Base-by-base conservation (phyloP, 2,329 filamentous ascomycete genomes). In the Fonsecaea pedrosoi region DNA sequence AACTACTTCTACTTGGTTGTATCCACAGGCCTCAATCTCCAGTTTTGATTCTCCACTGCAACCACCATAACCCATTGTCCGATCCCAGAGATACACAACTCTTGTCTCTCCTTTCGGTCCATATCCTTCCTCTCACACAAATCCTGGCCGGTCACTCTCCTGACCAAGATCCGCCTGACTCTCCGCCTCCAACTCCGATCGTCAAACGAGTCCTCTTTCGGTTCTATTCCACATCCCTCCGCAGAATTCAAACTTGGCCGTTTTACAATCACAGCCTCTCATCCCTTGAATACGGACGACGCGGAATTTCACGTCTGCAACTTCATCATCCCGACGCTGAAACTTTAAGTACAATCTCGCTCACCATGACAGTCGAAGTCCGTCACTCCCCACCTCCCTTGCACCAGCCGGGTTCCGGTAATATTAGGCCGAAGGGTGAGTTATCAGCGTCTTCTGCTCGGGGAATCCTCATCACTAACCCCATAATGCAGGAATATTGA, bases 401-500 rank as follows among this genome's bases (percentile, higher is more conserved):
- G 57, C 73, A 74, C 54, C 69, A 72, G 73, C 78, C 70, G 60
- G 75, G 77, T 18, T 73, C 78, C 57, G 69, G 75, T 60, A 77
- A 77, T 45, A 75, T 76, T 62, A 74, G 78, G 38, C 81, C 81
- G 12, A 82, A 76, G 73, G 80, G 81, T 81, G 66, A 71, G 74
- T 50, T 71, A 21, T 3, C 12, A 40, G 9, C 34, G 32, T 32
- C 13, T 34, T 10, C 9, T n/a, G 1, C 65, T 37, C 8, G 10
- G 15, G 25, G 18, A 54, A 9, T n/a, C 7, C 12, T n/a, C 12
- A 59, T 61, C 60, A 40, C 66, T 25, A 13, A 40, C 10, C 13
- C 13, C n/a, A 0, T 42, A 21, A 50, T 34, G 12, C 60, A 97
- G 94, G 94, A 73, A 98, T 98, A 74, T 87, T 98, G 73, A 98